Evolutionary conservation across 2,329 filamentous ascomycete species (phyloP).

Genomic region (Penicillium occitanis): DNA sequence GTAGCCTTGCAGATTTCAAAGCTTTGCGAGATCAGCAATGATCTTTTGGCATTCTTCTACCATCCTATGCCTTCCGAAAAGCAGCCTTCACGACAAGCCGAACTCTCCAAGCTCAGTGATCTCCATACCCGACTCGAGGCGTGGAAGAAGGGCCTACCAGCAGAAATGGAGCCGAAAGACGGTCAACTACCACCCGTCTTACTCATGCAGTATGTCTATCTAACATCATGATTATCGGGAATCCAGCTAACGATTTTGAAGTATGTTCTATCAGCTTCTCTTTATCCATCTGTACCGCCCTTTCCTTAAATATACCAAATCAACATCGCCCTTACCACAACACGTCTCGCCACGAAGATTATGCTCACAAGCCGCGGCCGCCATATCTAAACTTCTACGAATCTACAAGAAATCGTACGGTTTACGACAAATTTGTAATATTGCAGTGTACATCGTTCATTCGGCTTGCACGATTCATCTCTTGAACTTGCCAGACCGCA

Average conservation of each 20-base stretch:
- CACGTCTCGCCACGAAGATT: slow-evolving; percentile 89
- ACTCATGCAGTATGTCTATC: slow-evolving; percentile 71
- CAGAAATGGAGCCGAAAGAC: slow-evolving; percentile 84
- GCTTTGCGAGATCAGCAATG: slow-evolving; percentile 90
- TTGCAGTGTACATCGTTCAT: slow-evolving; percentile 92
- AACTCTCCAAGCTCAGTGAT: slow-evolving; percentile 89
- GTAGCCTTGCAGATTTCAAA: slow-evolving; percentile 77
- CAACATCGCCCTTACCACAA: slow-evolving; percentile 75
- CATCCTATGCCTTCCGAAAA: slow-evolving; percentile 68
- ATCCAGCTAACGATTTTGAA: slow-evolving; percentile 41
- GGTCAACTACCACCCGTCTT: slow-evolving; percentile 82
- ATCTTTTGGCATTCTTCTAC: slow-evolving; percentile 87
- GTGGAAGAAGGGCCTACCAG: slow-evolving; percentile 81
- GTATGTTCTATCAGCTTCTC: slow-evolving; percentile 96
- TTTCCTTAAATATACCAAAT: slow-evolving; percentile 84
- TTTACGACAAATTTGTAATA: slow-evolving; percentile 90
- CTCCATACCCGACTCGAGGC: slow-evolving; percentile 85
- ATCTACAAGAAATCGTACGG: slow-evolving; percentile 92
- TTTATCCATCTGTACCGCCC: slow-evolving; percentile 95
- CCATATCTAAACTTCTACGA: slow-evolving; percentile 90
- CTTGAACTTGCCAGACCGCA: slow-evolving; percentile 89
- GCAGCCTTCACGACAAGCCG: slow-evolving; percentile 69
- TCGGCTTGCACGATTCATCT: slow-evolving; percentile 93
- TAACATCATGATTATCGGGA: slow-evolving; percentile 27
- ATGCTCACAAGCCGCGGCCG: slow-evolving; percentile 83